Evolutionary conservation across 2,329 filamentous ascomycete species (phyloP), one percentile per base, ranked within the genome.

Genomic region (Cryphonectria naterciae): DNA sequence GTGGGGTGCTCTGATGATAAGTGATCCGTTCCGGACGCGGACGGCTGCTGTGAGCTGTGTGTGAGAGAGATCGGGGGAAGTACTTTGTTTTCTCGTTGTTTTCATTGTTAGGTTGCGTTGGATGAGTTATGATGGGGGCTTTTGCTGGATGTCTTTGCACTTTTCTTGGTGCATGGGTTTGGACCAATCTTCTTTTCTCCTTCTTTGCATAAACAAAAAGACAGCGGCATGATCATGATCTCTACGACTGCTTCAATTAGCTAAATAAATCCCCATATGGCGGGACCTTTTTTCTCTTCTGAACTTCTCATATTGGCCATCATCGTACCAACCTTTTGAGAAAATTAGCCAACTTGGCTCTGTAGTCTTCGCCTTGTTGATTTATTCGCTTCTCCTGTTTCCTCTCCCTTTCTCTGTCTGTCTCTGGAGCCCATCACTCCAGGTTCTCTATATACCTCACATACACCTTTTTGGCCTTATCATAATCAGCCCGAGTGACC

Each of bases 1-100:
- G 78, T 91, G 89, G 89, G 86, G 87, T 0, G 88, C 88, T 75
- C 77, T 91, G 74, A 87, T 89, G 80, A 81, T 83, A 56, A 85
- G 85, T 3, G 81, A 83, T 39, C 81, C 79, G 37, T 83, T 83
- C 73, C 81, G 79, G 61, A 79, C 79, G 22, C 83, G 81, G 74
- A 87, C 80, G 56, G 87, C 81, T 2, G 82, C 82, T 4, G 85
- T 90, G 22, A 68, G 46, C 46, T 68, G 67, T 41, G 67, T 68
- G 13, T 68, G 32, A 32, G 32, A 32, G 37, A 41, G 63, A 25
- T 43, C 10, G n/a, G 15, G 7, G 13, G 35, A n/a, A n/a, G 11
- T 4, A 19, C 6, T 37, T 15, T 19, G 0, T 39, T 39, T 5
- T n/a, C 32, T 19, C 10, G 35, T 25, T 64, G 37, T 64, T 64